A percentile compares a stretch with the other conserved stretches of the same genome.
These are phyloP conservation scores for Trichoderma simmonsii DNA, from an alignment of 2,329 filamentous ascomycete genomes.

Conservation along the genomic window DNA sequence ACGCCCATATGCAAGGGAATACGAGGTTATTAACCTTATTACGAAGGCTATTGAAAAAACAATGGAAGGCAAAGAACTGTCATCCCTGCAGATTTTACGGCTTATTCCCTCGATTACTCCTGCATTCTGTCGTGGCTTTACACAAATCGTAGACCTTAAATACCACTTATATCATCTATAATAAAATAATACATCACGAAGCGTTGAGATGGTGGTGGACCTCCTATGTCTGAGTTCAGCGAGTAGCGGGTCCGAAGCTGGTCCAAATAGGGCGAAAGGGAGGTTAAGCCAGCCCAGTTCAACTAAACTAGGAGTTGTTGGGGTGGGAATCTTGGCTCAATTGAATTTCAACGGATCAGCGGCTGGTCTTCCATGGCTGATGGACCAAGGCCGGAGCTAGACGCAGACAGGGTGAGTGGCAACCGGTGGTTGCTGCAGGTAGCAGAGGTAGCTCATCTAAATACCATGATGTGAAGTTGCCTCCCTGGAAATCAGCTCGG, in stretches of 20 bases:
- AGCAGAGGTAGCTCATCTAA: not conserved
- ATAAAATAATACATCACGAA: not conserved
- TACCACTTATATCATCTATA: not conserved
- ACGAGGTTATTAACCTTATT: constrained; percentile 17
- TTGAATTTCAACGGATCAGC: constrained; percentile 4
- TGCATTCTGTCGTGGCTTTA: not conserved
- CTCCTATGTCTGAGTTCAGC: not conserved
- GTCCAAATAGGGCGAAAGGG: not conserved
- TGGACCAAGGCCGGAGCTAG: not conserved
- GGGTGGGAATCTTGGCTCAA: not conserved
- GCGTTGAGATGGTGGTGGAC: not conserved
- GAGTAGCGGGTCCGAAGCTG: not conserved
- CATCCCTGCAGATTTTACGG: not conserved
- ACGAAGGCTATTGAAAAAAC: not conserved
- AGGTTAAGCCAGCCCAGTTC: not conserved
- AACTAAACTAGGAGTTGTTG: not conserved
- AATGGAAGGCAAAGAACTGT: not conserved
- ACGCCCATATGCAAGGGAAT: constrained; percentile 14
- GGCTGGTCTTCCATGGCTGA: not conserved
- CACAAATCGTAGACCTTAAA: not conserved
- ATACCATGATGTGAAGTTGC: not conserved
- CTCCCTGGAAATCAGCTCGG: not conserved
- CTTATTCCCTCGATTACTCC: not conserved
- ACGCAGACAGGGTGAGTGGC: not conserved
- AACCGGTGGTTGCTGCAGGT: not conserved